Base-by-base conservation (phyloP, 352 stramenopile species). In the Peronospora destructor region DNA sequence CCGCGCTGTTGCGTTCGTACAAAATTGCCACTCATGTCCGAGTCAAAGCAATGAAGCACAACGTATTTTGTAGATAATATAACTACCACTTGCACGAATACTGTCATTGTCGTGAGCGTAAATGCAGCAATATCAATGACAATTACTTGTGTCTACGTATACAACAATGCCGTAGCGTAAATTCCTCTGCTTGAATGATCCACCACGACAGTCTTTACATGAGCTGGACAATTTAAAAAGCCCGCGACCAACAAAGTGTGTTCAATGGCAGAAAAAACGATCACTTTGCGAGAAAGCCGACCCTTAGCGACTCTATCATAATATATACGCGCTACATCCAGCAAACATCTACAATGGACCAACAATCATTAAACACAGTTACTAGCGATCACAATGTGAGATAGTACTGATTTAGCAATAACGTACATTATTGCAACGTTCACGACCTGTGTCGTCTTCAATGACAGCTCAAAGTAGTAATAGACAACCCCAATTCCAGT, bases 101-200 rank as follows among this genome's bases (percentile, higher is more conserved):
- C 39, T 10, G 65, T 75, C 2, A 47, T 47, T 3, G 52, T 46
- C 23, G 59, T 63, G 12, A 84, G 62, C 0, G 19, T 17, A 13
- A 75, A 58, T 0, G 70, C 59, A 19, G 52, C 32, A 7, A 48
- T 39, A 49, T 86, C 75, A 35, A 71, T 72, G 23, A 84, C 66
- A 25, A 76, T 29, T 13, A 12, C 54, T 13, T 8, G 45, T 14
- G 59, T 54, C 59, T 68, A 34, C 33, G 19, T 21, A 19, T n/a
- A 32, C 4, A 46, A 7, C 3, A 58, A 45, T 17, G n/a, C 0
- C 28, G 38, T 3, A 32, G 5, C 6, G 33, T 60, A 38, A 64
- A 34, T 4, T 53, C 13, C 12, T 21, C 52, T 11, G 32, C 33
- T 33, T 10, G 10, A 9, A 4, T 42, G 38, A 19, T 9, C 23